Base-by-base conservation (phyloP, 345 rosid species). In the Litchi chinensis region DNA sequence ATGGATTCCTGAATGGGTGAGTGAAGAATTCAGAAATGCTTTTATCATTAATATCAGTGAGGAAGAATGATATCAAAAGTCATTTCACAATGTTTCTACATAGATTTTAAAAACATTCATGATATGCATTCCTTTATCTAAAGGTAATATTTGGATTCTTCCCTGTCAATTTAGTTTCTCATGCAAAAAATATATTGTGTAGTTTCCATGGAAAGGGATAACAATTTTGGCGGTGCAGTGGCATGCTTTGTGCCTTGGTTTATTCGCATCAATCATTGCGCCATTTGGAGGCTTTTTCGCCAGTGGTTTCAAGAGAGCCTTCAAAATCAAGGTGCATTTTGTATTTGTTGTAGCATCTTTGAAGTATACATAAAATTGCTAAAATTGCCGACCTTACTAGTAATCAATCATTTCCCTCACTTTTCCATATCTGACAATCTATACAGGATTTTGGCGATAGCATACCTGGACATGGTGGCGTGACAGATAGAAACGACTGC, bases 271-370 rank as follows among this genome's bases (percentile, higher is more conserved):
- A 54, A 94, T 96, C 57, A 96, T 96, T 85, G 98, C 99, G 60
- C 99, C 99, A 60, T 96, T 96, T 67, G 99, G 99, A 74, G 99
- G 99, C 21, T 96, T 96, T 87, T 96, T 96, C 24, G 98, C 99
- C 0, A 96, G 97, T 41, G 99, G 99, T 73, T 96, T 96, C 41
- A 96, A 94, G 79, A 90, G 99, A 86, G 99, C 99, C 68, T 96
- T 96, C 71, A 96, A 94, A 83, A 79, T 94, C 84, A 96, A 96
- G 98, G 99, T 94, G 52, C 16, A 56, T 50, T 22, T 70, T 32
- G 8, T 1, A 12, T 71, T 22, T 59, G 5, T 26, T 26, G 18
- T 46, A 77, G 9, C 63, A 57, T 21, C 64, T 59, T 59, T n/a
- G 26, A 16, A 59, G 63, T 15, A 52, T 12, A 11, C 44, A 52